A percentile compares a stretch with the other conserved stretches of the same genome.
Conservation (phyloP, 2,329 filamentous ascomycete genomes). For the Xylaria sp. region DNA sequence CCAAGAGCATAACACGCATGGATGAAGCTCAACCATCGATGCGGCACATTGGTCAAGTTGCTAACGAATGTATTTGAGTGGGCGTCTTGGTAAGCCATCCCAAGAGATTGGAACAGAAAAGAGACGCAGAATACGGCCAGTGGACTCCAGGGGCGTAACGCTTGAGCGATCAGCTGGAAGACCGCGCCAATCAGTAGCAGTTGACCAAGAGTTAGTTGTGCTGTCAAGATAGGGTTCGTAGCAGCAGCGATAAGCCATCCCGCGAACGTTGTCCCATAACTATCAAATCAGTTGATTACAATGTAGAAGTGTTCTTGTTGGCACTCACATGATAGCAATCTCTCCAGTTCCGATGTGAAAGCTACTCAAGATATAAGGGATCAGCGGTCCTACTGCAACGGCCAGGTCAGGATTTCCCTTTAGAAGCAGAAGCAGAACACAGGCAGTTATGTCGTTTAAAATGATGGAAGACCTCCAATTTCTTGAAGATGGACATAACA, state of each 20-base stretch:
- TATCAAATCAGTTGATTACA: conserved; percentile 39
- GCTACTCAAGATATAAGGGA: conserved; percentile 70
- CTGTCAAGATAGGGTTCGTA: conserved; percentile 64
- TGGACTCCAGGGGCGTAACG: conserved; percentile 65
- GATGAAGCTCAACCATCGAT: conserved; percentile 71
- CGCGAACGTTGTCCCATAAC: conserved; percentile 66
- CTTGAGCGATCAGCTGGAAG: conserved; percentile 65
- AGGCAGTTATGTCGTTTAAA: not conserved
- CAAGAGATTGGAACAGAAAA: conserved; percentile 68
- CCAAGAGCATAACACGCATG: conserved; percentile 72
- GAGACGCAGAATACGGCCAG: conserved; percentile 67
- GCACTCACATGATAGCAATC: conserved; percentile 47
- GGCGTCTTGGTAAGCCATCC: conserved; percentile 72
- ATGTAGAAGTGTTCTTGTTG: too few species aligned
- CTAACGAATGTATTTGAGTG: conserved; percentile 72
- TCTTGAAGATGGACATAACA: not conserved
- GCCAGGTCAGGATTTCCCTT: conserved; percentile 8
- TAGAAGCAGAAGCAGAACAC: not conserved
- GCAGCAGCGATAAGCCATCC: conserved; percentile 70
- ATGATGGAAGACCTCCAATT: not conserved
- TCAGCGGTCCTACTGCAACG: conserved; percentile 63
- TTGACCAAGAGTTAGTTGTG: conserved; percentile 65
- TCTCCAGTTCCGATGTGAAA: conserved; percentile 57
- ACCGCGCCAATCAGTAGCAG: conserved; percentile 67
- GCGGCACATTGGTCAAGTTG: conserved; percentile 59